phyloP scores from a whole-genome alignment of 352 stramenopile species.

The Globisporangium mamillatum region DNA sequence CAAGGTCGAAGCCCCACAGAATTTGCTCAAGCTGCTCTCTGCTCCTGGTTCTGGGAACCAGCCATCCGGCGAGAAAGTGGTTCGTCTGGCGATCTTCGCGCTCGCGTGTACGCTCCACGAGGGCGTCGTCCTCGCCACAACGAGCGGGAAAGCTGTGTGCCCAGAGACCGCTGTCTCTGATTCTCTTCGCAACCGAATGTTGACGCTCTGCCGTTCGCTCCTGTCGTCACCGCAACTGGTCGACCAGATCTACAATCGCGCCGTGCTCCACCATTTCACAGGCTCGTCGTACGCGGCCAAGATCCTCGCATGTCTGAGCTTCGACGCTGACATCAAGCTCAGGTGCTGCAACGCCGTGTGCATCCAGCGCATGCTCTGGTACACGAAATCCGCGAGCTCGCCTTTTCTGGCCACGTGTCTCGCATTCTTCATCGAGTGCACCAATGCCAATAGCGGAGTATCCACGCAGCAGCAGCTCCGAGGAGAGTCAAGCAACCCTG shows the following conservation, averaged over 20 bases:
- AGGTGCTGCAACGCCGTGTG: conserved; percentile 25
- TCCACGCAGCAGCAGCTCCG: background rate
- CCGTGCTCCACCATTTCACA: conserved; percentile 15
- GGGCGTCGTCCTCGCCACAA: conserved; percentile 19
- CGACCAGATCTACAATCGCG: conserved; percentile 26
- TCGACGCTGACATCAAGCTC: conserved; percentile 20
- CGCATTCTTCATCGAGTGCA: conserved; percentile 39
- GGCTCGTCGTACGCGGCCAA: conserved; percentile 42
- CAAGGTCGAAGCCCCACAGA: conserved; percentile 38
- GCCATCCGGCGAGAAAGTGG: conserved; percentile 32
- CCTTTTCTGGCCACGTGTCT: conserved; percentile 31
- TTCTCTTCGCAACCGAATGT: conserved; percentile 19
- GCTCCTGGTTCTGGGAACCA: background rate
- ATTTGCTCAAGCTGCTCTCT: conserved; percentile 48
- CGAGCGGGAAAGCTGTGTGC: conserved; percentile 10
- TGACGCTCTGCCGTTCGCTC: conserved; percentile 19
- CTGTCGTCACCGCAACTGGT: conserved; percentile 14
- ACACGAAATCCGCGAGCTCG: conserved; percentile 28
- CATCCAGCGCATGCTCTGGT: conserved; percentile 30
- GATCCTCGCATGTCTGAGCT: conserved; percentile 31
- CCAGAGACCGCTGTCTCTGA: conserved; percentile 8
- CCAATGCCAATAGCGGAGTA: conserved; percentile 1
- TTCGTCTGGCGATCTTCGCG: conserved; percentile 45
- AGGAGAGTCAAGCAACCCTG: background rate
- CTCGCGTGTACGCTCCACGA: conserved; percentile 36